Evolutionary conservation across 306 rosid genomes (phyloP).

Genomic region (Inga leiocalycina): DNA sequence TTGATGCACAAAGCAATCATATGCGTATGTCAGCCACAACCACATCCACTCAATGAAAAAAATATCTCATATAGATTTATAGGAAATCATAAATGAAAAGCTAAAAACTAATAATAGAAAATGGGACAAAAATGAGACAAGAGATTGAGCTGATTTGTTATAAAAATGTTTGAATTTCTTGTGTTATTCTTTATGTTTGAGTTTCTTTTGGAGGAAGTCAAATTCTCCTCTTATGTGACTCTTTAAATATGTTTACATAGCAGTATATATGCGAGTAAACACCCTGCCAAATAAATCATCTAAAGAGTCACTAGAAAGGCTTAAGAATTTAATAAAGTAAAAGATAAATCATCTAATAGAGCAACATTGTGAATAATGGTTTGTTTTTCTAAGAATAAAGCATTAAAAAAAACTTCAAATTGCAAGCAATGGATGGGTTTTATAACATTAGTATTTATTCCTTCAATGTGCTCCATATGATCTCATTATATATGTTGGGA

Average conservation of each 20-base stretch:
- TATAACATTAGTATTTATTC: background rate
- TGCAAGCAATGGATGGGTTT: background rate
- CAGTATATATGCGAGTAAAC: slow-evolving; percentile 33
- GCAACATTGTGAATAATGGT: background rate
- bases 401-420: background rate
- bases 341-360: background rate
- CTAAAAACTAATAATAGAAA: background rate
- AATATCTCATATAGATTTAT: background rate
- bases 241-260: too few species aligned
- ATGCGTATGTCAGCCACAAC: background rate
- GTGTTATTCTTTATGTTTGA: background rate
- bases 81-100: background rate
- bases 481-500: background rate
- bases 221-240: too few species aligned
- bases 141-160: background rate
- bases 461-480: background rate
- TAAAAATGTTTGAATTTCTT: background rate
- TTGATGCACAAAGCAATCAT: background rate
- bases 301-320: slow-evolving; percentile 17
- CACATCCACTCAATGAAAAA: background rate
- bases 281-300: slow-evolving; percentile 52
- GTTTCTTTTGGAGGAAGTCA: background rate
- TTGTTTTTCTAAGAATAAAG: background rate
- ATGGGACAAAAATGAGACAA: background rate
- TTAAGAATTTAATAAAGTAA: slow-evolving; percentile 10